A percentile compares a stretch with the other conserved stretches of the same genome.
phyloP scores from a whole-genome alignment of 257 asterid species.

The Jasminum sambac region DNA sequence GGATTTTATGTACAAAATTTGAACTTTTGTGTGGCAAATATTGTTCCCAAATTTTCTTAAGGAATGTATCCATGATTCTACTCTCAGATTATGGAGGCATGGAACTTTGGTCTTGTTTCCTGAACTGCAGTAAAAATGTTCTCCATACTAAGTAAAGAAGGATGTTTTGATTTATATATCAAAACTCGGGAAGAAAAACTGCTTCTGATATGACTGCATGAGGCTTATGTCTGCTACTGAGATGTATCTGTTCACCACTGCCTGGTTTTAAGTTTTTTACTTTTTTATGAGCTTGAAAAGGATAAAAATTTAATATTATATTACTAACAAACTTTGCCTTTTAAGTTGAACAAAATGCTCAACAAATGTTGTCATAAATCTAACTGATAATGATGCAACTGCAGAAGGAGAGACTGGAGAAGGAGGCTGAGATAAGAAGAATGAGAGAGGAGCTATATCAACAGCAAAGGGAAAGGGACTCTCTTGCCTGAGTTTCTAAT shows the following conservation, averaged over 20 bases:
- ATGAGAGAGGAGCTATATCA: constrained; percentile 54
- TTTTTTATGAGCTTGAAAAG: neutral
- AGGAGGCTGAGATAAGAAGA: constrained; percentile 61
- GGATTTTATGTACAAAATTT: neutral
- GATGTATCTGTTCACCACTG: neutral
- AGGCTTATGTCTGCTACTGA: neutral
- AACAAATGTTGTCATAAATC: neutral
- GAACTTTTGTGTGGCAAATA: neutral
- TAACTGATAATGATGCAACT: constrained; percentile 8
- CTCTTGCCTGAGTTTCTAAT: constrained; percentile 47
- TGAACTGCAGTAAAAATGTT: neutral
- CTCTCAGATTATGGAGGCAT: constrained; percentile 6
- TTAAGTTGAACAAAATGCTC: too few species aligned
- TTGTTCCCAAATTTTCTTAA: too few species aligned
- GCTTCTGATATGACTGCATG: neutral
- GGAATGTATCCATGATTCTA: neutral
- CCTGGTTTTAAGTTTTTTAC: neutral
- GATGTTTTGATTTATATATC: constrained; percentile 9
- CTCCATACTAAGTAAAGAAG: neutral
- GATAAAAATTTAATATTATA: neutral
- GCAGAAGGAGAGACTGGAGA: constrained; percentile 69
- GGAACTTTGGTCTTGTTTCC: neutral
- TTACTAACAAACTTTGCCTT: neutral
- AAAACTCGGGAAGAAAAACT: neutral
- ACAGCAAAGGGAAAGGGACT: constrained; percentile 50